A percentile compares a stretch with the other conserved stretches of the same genome.
Evolutionary conservation across 768 basidiomycete genomes (phyloP).

Genomic region (Amanita exitialis): DNA sequence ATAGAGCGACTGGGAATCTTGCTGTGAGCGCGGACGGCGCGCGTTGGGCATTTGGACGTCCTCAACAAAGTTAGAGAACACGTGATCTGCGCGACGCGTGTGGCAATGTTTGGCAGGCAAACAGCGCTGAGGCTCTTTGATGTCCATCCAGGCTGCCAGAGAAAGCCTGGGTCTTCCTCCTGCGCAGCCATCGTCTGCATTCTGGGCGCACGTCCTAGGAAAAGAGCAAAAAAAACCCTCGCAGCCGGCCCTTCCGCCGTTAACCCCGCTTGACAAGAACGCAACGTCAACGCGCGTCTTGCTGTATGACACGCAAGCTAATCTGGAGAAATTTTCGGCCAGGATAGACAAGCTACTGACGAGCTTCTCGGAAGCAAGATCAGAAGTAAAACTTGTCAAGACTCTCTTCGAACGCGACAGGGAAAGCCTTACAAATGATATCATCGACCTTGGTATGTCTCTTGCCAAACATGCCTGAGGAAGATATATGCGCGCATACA

Average conservation of each 20-base stretch:
- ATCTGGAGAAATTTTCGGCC: constrained; percentile 56
- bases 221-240: constrained; percentile 24
- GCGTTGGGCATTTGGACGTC: constrained; percentile 18
- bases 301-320: constrained; percentile 63
- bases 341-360: constrained; percentile 42
- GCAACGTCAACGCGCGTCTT: constrained; percentile 65
- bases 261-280: constrained; percentile 50
- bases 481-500: constrained; percentile 2
- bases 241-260: constrained; percentile 24
- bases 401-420: constrained; percentile 50
- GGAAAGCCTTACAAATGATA: constrained; percentile 44
- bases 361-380: constrained; percentile 39
- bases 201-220: constrained; percentile 52
- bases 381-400: constrained; percentile 42
- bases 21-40: constrained; percentile 26
- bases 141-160: constrained; percentile 3
- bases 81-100: constrained; percentile 13
- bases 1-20: constrained; percentile 23
- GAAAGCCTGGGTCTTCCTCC: constrained; percentile 11
- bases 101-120: neutral
- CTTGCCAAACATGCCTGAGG: constrained; percentile 2
- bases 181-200: constrained; percentile 22
- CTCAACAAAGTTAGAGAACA: neutral
- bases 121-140: no score
- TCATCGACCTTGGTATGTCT: constrained; percentile 44